Percentiles rank a stretch among this genome's conserved stretches.
Evolutionary conservation across 805 yeast genomes (phyloP).

Genomic region (Pichia nakasei): DNA sequence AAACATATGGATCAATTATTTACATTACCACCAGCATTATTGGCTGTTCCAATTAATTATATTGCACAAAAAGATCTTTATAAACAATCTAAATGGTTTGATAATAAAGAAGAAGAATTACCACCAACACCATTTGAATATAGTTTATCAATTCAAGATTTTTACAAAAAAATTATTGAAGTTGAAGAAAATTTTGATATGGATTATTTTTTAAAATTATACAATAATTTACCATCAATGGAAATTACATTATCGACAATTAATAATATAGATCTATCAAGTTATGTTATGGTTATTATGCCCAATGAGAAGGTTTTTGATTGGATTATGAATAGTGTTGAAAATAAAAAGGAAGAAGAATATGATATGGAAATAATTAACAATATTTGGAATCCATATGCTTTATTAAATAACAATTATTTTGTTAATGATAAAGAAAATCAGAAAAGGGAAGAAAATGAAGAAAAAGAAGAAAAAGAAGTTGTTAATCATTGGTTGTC

Average conservation of each 20-base stretch:
- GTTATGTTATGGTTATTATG: conserved; percentile 51
- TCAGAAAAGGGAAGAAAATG: not conserved
- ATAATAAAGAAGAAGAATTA: not conserved
- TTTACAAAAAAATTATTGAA: conserved; percentile 12
- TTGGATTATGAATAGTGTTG: conserved; percentile 18
- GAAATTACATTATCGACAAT: conserved; percentile 5
- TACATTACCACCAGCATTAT: conserved; percentile 36
- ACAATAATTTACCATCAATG: conserved; percentile 32
- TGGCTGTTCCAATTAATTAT: conserved; percentile 41
- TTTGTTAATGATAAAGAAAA: not conserved
- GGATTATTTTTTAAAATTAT: conserved; percentile 17
- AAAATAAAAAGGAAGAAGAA: conserved; percentile 27
- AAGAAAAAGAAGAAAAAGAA: not conserved
- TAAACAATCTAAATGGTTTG: too few relatives aligned
- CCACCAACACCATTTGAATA: conserved; percentile 17
- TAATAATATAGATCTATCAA: conserved; percentile 23
- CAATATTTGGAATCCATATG: conserved; percentile 24
- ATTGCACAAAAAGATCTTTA: conserved; percentile 13
- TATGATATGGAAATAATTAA: conserved; percentile 49
- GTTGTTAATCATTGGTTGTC: not conserved
- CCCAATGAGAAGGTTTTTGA: conserved; percentile 30
- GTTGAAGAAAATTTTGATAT: conserved; percentile 7
- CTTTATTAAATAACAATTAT: conserved; percentile 11
- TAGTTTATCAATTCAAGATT: conserved; percentile 13
- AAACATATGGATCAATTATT: conserved; percentile 42